Conservation (phyloP, 495 filamentous ascomycete species). For the Penicillium bovifimosum region DNA sequence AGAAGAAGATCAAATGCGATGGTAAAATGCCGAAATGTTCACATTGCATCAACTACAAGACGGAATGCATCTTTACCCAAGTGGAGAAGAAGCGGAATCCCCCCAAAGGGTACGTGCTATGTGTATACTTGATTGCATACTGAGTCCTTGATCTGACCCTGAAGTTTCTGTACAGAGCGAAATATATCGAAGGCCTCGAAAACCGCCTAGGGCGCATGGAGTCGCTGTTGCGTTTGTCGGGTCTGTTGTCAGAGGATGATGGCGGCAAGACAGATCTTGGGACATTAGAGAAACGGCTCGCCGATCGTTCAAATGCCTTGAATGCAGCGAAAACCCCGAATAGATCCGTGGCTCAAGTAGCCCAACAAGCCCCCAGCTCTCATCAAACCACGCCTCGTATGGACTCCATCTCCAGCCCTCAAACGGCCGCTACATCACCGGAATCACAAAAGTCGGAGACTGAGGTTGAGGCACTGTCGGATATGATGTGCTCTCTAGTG, state of each 20-base stretch:
- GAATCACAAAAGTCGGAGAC: slow-evolving; percentile 52
- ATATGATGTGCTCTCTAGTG: slow-evolving; percentile 99
- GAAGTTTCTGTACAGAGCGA: slow-evolving; percentile 54
- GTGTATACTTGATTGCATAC: slow-evolving; percentile 11
- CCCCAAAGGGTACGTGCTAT: slow-evolving; percentile 75
- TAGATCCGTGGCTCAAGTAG: slow-evolving; percentile 24
- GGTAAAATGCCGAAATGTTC: slow-evolving; percentile 92
- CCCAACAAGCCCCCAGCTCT: slow-evolving; percentile 28
- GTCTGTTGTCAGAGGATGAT: slow-evolving; percentile 81
- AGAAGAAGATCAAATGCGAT: slow-evolving; percentile 99
- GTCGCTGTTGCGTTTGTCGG: slow-evolving; percentile 77
- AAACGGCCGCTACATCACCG: slow-evolving; percentile 56
- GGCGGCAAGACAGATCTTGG: slow-evolving; percentile 85
- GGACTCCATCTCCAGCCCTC: slow-evolving; percentile 53
- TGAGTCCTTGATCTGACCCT: slow-evolving; percentile 6
- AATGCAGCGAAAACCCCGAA: slow-evolving; percentile 35
- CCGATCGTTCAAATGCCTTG: slow-evolving; percentile 50
- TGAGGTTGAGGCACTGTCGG: slow-evolving; percentile 84
- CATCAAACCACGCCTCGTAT: slow-evolving; percentile 43
- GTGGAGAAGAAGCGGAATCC: slow-evolving; percentile 98
- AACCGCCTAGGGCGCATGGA: slow-evolving; percentile 95
- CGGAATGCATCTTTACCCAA: slow-evolving; percentile 93
- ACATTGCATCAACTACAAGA: slow-evolving; percentile 97
- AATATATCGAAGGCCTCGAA: slow-evolving; percentile 97
- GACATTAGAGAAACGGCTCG: slow-evolving; percentile 75